Base-by-base conservation (phyloP, 2,329 filamentous ascomycete species). In the Ophiostoma novo-ulmi region DNA sequence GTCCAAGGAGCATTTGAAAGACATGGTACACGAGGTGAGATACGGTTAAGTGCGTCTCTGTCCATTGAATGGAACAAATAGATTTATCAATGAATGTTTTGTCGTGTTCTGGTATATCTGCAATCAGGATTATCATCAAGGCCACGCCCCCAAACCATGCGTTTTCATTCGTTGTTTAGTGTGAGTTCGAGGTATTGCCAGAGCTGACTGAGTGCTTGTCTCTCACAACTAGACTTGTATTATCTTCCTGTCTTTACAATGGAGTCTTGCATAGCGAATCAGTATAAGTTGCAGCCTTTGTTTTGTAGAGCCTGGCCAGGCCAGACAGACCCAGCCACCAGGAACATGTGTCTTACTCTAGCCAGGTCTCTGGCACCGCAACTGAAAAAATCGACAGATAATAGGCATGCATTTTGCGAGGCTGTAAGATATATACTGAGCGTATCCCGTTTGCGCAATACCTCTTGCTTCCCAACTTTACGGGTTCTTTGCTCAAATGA, bases 121-220 rank as follows among this genome's bases (percentile, higher is more conserved):
- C 48, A 10, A n/a, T n/a, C 52, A 13, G 8, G 26, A 63, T 22
- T 26, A 26, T 8, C 58, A n/a, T 7, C 13, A 38, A 61, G 67
- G 70, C 67, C 70, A 71, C 70, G 70, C 70, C 70, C 70, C 70
- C 63, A 22, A 69, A 63, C 36, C n/a, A 14, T 48, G 67, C 44
- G 67, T 68, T 48, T 36, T 71, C 52, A 71, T 71, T 71, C 69
- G 70, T 67, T 35, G 58, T 69, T 22, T 10, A 39, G 39, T 52
- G 8, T 26, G 52, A 39, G 36, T 26, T 26, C 8, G 52, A 7
- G 35, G 58, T 35, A 13, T 63, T 5, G 55, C 52, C 35, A 13
- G 26, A 35, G 26, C 26, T 63, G 58, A 31, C 55, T 31, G 55
- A 14, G 10, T 13, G 26, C 55, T 17, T 61, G 22, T 61, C 55